Conservation (phyloP, 179 eudicot species). For the Vitellaria paradoxa region DNA sequence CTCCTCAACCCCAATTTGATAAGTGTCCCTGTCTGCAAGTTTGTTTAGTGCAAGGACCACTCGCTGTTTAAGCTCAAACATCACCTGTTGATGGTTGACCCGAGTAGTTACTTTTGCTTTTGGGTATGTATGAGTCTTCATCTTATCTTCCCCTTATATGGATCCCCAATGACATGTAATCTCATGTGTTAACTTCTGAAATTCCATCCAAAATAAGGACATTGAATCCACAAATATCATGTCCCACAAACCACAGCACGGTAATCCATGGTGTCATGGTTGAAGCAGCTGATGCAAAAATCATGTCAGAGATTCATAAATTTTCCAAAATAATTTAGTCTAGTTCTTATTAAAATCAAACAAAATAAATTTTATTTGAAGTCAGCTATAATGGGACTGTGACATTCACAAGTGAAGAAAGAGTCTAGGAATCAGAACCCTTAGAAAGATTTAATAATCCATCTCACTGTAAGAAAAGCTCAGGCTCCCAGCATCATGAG, state of each 20-base stretch:
- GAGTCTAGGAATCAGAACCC: not conserved
- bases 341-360: not conserved
- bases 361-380: not conserved
- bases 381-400: not conserved
- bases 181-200: conserved; percentile 1
- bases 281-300: not conserved
- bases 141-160: conserved; percentile 17
- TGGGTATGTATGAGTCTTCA: conserved; percentile 49
- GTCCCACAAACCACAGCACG: not conserved
- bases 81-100: conserved; percentile 57
- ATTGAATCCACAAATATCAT: not conserved
- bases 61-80: conserved; percentile 69
- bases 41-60: conserved; percentile 68
- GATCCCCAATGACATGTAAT: not conserved
- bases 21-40: conserved; percentile 81
- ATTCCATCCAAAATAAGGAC: not conserved
- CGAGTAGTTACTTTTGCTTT: conserved; percentile 48
- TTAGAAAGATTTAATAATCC: not conserved
- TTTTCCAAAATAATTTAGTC: not conserved
- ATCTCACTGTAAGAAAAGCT: not conserved
- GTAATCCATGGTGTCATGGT: conserved; percentile 1
- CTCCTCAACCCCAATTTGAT: conserved; percentile 71
- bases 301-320: not conserved
- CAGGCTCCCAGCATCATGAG: not conserved
- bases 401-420: not conserved